Evolutionary conservation across 345 rosid species (phyloP), one percentile per base, ranked within the genome.

Genomic region (Bruguiera sexangula): DNA sequence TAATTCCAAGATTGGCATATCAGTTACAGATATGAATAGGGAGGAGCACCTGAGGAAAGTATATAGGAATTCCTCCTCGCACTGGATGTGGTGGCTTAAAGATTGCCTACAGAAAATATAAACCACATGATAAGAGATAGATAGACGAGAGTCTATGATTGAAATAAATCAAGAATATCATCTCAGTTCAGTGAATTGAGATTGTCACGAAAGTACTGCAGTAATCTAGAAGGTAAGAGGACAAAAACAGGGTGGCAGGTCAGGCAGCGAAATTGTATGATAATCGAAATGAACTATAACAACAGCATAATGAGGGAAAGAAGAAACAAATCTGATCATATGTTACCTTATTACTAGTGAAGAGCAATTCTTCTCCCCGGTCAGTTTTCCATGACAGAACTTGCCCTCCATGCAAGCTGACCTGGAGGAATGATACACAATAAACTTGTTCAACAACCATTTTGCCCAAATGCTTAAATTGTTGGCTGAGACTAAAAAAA

Each of bases 31-130:
- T 21, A 30, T 1, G 34, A 56, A 24, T 22, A 24, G 36, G 43
- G 50, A 51, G 66, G 60, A 60, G 50, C 82, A 91, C 97, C 96
- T 95, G 96, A 2, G 97, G 99, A 67, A 95, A 95, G 69, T 93
- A 95, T 21, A 95, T 88, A 7, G 96, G 96, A 70, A 95, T 88
- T 63, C 99, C 99, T 72, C 97, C 99, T 79, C 97, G 76, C 16
- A 91, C 86, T 0, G 96, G 85, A 63, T 84, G 68, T 6, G 96
- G 96, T 62, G 97, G 99, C 77, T 80, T 92, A 57, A 81, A 88
- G 69, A 82, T 80, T 39, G 96, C 97, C 98, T 94, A 69, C 21
- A 60, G 39, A 54, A 13, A 13, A 19, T 34, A 62, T 6, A 72
- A 56, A 36, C 26, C 63, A 65, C 15, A 31, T 26, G 10, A 70